Conservation (phyloP, 2,329 filamentous ascomycete species). For the Fonsecaea nubica region DNA sequence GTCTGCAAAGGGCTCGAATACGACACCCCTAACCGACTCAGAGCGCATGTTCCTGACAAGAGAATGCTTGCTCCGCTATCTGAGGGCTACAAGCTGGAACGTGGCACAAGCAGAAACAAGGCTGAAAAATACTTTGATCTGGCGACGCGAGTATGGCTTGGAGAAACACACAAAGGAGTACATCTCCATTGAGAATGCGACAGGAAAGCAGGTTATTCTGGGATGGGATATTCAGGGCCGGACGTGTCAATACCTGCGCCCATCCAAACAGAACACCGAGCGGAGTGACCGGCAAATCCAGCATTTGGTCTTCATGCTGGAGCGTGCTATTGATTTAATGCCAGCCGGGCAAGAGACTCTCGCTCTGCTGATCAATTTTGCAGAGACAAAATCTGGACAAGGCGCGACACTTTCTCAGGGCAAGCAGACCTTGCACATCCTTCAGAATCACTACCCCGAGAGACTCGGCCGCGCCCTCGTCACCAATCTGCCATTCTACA, state of each 20-base stretch:
- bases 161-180: constrained; percentile 77
- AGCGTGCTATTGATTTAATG: constrained; percentile 86
- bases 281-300: constrained; percentile 84
- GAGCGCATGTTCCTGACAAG: constrained; percentile 90
- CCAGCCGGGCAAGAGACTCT: constrained; percentile 84
- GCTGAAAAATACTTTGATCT: constrained; percentile 79
- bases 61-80: constrained; percentile 90
- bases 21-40: constrained; percentile 72
- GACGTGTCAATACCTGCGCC: constrained; percentile 90
- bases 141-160: constrained; percentile 89
- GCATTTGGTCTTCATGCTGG: constrained; percentile 94
- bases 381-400: constrained; percentile 74
- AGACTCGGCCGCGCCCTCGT: constrained; percentile 86
- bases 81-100: constrained; percentile 92
- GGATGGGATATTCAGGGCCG: constrained; percentile 85
- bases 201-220: constrained; percentile 88
- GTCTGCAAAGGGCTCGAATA: constrained; percentile 62
- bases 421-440: constrained; percentile 82
- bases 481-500: constrained; percentile 90
- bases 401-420: constrained; percentile 79
- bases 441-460: constrained; percentile 96
- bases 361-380: constrained; percentile 90
- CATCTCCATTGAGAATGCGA: constrained; percentile 92
- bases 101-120: constrained; percentile 76
- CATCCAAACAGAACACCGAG: constrained; percentile 91